These are phyloP conservation scores for Diaporthe eres DNA, from an alignment of 2,329 filamentous ascomycete species.

Conservation along the genomic window DNA sequence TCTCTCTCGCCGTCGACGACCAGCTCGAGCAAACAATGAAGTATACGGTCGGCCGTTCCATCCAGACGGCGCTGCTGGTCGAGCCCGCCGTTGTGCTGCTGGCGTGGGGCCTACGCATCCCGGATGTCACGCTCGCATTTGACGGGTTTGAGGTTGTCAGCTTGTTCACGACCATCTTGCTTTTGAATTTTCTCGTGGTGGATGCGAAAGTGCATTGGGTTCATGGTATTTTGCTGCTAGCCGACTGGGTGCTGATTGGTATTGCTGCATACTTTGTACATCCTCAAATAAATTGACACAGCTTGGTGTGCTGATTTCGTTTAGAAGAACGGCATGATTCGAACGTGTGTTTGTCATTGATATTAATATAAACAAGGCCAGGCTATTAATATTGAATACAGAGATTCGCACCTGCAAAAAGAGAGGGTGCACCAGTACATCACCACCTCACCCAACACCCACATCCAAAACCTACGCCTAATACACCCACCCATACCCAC, in stretches of 20 bases:
- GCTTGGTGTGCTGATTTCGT: background rate
- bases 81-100: conserved; percentile 32
- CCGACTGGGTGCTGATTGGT: conserved; percentile 34
- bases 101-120: conserved; percentile 12
- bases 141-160: conserved; percentile 33
- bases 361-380: too few species aligned
- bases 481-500: too few species aligned
- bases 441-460: too few species aligned
- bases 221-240: conserved; percentile 28
- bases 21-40: conserved; percentile 32
- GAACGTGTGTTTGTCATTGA: background rate
- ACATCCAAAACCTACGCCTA: too few species aligned
- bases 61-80: conserved; percentile 35
- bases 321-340: rapidly evolving
- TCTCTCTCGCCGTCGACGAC: conserved; percentile 23
- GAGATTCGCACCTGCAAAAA: too few species aligned
- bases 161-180: conserved; percentile 30
- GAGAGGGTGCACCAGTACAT: too few species aligned
- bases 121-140: conserved; percentile 23
- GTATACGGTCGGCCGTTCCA: conserved; percentile 25
- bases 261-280: conserved; percentile 35
- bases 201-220: conserved; percentile 35
- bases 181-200: conserved; percentile 32
- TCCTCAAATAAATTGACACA: background rate
- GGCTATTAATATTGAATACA: too few species aligned